phyloP scores from a whole-genome alignment of 202 grass and related monocot genomes.

The Panicum virgatum region DNA sequence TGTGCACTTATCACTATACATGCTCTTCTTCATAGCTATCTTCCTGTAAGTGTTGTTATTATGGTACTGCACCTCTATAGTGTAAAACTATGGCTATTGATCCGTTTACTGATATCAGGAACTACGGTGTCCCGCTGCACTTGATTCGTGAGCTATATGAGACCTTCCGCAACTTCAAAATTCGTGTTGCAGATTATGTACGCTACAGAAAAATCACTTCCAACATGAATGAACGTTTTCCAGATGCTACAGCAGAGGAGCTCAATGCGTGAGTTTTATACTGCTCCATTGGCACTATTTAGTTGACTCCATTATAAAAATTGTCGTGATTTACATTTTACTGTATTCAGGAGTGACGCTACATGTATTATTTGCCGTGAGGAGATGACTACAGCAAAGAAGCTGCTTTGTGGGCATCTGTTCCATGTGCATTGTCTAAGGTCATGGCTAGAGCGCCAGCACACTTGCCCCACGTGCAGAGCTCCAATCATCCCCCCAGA shows the following conservation, averaged over 20 bases:
- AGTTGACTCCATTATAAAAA: neutral
- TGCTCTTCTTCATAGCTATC: slow-evolving; percentile 94
- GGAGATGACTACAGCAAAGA: slow-evolving; percentile 93
- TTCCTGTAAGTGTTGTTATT: slow-evolving; percentile 76
- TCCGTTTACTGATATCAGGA: slow-evolving; percentile 58
- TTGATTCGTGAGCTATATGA: slow-evolving; percentile 97
- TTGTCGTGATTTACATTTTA: slow-evolving; percentile 1
- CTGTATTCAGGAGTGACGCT: slow-evolving; percentile 76
- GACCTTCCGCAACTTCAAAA: slow-evolving; percentile 91
- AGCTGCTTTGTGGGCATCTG: slow-evolving; percentile 90
- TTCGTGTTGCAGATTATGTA: slow-evolving; percentile 82
- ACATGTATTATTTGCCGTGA: slow-evolving; percentile 99
- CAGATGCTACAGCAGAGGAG: slow-evolving; percentile 80
- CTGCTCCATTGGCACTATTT: neutral
- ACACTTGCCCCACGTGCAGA: slow-evolving; percentile 92
- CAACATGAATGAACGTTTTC: slow-evolving; percentile 98
- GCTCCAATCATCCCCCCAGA: slow-evolving; percentile 84
- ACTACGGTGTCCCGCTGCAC: slow-evolving; percentile 93
- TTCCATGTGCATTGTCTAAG: slow-evolving; percentile 96
- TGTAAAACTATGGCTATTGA: neutral
- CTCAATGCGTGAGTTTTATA: slow-evolving; percentile 67
- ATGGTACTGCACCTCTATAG: neutral
- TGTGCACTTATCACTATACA: slow-evolving; percentile 91
- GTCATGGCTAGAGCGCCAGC: slow-evolving; percentile 93
- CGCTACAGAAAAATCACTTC: slow-evolving; percentile 97